Conservation (phyloP, 768 basidiomycete genomes). For the Phanerodontia chrysosporium region DNA sequence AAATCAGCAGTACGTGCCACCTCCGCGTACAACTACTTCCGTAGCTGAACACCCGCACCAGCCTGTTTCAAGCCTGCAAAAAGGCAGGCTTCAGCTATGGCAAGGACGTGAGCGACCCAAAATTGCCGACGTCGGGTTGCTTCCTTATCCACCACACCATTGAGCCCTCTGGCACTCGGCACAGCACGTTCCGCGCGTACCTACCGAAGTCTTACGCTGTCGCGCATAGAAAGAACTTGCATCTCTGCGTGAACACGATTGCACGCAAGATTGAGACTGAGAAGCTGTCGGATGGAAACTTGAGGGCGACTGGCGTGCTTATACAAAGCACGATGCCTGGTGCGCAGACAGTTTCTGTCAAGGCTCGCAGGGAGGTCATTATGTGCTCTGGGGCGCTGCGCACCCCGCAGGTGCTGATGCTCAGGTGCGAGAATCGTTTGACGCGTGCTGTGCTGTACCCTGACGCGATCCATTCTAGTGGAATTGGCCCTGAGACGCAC, state of each 20-base stretch:
- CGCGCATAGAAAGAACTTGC: not conserved
- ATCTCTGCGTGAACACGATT: slow-evolving; percentile 1
- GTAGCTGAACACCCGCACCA: not conserved
- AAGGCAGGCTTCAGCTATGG: not conserved
- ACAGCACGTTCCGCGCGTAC: not conserved
- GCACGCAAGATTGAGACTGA: slow-evolving; percentile 1
- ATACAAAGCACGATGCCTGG: not conserved
- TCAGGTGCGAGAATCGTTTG: not conserved
- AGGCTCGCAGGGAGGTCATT: not conserved
- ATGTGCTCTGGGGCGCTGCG: not conserved
- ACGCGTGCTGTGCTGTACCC: not conserved
- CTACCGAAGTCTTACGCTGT: not conserved
- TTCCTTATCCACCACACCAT: not conserved
- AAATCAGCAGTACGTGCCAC: not conserved
- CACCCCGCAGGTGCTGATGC: not conserved
- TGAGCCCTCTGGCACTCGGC: not conserved
- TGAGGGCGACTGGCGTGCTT: not conserved
- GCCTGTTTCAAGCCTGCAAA: not conserved
- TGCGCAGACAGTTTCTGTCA: not conserved
- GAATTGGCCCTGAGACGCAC: slow-evolving; percentile 1
- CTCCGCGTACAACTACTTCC: not conserved
- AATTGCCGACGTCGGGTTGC: not conserved
- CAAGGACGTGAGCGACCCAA: slow-evolving; percentile 1
- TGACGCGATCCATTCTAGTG: not conserved
- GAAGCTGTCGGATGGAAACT: not conserved